Evolutionary conservation across 2,329 filamentous ascomycete species (phyloP), one percentile per base, ranked within the genome.

Genomic region (Pyricularia pennisetigena): DNA sequence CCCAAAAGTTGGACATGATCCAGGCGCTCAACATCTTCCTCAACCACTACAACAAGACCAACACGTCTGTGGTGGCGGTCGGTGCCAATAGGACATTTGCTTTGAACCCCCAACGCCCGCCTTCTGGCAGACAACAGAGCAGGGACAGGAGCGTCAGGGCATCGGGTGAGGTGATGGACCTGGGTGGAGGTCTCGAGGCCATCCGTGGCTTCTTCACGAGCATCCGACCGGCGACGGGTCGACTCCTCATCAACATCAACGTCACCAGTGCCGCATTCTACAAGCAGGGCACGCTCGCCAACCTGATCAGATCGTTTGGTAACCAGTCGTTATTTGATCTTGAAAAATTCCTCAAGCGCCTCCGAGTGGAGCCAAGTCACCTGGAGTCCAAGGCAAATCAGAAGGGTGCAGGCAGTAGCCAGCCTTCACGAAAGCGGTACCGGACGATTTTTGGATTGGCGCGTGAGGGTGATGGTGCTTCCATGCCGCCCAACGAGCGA

Each of bases 11-110:
- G 23, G 71, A 73, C 8, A 72, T 93, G 26, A 82, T 94, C 1
- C 93, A 92, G 76, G 92, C 89, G 2, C 77, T 93, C 70, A 86
- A 94, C 74, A 90, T 90, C 75, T 92, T 85, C 70, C 80, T 92
- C 1, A 79, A 78, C 57, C 75, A 80, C 68, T 73, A 75, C 49
- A 68, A 75, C 62, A 78, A 76, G 70, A 70, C 74, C 0, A 61
- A 71, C 0, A 66, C 59, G 16, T 69, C 68, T 2, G 65, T 77
- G 2, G 71, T 71, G 26, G 74, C 75, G 0, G 71, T 79, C 30
- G 78, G 77, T 1, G 61, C 72, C 7, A 71, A 70, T 41, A 77
- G 75, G 69, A 74, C 68, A 3, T 79, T 79, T 35, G 49, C 70
- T 0, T 68, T 74, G 20, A 29, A 28, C 14, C 8, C 62, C 1